Conservation (phyloP, 2,329 filamentous ascomycete genomes). For the Xylaria sp. region DNA sequence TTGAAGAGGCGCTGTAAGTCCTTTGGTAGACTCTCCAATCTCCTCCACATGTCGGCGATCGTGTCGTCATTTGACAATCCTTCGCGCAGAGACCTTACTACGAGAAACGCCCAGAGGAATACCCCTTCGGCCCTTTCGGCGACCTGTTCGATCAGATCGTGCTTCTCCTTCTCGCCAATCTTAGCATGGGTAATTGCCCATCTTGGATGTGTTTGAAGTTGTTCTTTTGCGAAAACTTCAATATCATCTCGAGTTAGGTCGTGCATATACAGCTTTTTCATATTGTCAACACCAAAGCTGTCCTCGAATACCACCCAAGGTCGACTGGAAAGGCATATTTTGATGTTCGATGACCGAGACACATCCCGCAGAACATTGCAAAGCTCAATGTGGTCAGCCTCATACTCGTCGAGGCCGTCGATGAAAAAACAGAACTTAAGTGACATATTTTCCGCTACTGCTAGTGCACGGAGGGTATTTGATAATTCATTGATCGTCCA, state of each 20-base stretch:
- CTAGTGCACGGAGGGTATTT: background rate
- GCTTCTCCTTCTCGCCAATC: background rate
- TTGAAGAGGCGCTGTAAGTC: constrained; percentile 41
- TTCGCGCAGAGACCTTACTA: constrained; percentile 7
- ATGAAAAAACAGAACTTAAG: constrained; percentile 8
- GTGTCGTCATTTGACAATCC: constrained; percentile 41
- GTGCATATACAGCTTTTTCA: constrained; percentile 4
- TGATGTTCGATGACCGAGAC: constrained; percentile 25
- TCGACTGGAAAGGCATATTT: constrained; percentile 34
- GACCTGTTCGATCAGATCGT: background rate
- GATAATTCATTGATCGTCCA: background rate
- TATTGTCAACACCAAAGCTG: background rate
- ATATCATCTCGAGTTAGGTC: constrained; percentile 22
- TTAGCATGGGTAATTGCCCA: background rate
- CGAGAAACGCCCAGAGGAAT: constrained; percentile 29
- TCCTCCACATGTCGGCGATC: constrained; percentile 10
- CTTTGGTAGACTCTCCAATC: constrained; percentile 8
- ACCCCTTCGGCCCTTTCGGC: constrained; percentile 17
- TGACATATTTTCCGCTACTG: background rate
- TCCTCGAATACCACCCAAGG: constrained; percentile 34
- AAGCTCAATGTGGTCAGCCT: constrained; percentile 29
- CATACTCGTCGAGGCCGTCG: constrained; percentile 33
- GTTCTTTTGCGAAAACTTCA: background rate
- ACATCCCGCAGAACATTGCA: constrained; percentile 21
- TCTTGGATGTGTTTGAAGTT: background rate